A percentile compares a stretch with the other conserved stretches of the same genome.
phyloP scores from a whole-genome alignment of 257 asterid species.

The Penstemon barbatus region DNA sequence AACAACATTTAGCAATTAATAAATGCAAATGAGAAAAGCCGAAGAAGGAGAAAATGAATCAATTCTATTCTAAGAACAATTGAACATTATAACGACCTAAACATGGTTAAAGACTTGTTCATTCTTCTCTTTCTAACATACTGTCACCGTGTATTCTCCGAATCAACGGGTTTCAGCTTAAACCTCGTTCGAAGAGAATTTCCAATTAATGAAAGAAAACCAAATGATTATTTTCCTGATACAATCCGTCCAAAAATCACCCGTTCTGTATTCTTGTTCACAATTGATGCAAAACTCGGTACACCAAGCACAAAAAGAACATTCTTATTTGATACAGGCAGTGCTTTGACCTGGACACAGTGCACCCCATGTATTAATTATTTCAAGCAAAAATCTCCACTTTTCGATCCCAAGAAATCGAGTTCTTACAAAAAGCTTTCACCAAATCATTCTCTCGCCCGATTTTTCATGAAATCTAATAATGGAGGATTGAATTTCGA shows the following conservation, averaged over 20 bases:
- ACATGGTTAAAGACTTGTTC: neutral
- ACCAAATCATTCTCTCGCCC: neutral
- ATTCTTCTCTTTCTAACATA: neutral
- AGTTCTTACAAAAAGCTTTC: neutral
- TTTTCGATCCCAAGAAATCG: constrained; percentile 18
- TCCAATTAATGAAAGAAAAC: neutral
- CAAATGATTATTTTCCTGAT: neutral
- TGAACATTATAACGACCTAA: too few species aligned
- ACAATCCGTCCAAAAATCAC: constrained; percentile 17
- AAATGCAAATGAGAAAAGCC: too few species aligned
- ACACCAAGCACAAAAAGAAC: constrained; percentile 5
- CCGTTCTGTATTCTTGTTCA: neutral
- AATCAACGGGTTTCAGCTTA: constrained; percentile 10
- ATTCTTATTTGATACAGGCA: constrained; percentile 20
- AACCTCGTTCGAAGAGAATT: constrained; percentile 9
- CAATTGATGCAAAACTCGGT: constrained; percentile 15
- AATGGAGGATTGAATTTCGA: constrained; percentile 1
- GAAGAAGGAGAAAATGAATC: too few species aligned
- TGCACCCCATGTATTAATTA: constrained; percentile 15
- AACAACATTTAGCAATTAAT: too few species aligned
- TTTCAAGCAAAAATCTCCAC: constrained; percentile 12
- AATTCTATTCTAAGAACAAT: too few species aligned
- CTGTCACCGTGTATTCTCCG: neutral
- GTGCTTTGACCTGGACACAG: constrained; percentile 7
- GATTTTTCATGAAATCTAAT: constrained; percentile 5